Conservation (phyloP, 768 basidiomycete species). For the Dioszegia hungarica region DNA sequence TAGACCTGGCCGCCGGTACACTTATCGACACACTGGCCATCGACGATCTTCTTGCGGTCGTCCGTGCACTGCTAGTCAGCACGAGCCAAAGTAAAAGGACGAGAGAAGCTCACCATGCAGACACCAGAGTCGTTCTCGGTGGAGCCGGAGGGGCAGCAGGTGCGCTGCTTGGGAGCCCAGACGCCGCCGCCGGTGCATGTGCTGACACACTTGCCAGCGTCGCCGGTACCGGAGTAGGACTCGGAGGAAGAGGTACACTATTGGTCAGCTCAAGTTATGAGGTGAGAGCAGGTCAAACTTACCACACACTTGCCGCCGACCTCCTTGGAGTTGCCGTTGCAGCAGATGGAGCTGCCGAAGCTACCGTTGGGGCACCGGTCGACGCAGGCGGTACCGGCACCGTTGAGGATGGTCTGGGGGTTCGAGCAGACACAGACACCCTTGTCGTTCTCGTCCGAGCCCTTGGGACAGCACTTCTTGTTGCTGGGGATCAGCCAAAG, state of each 20-base stretch:
- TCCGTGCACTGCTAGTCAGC: neutral
- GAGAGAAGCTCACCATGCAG: neutral
- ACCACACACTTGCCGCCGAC: neutral
- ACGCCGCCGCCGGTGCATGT: neutral
- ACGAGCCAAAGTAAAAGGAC: neutral
- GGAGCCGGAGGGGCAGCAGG: neutral
- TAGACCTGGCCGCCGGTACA: neutral
- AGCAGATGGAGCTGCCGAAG: constrained; percentile 2
- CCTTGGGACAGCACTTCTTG: constrained; percentile 15
- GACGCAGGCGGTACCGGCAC: constrained; percentile 8
- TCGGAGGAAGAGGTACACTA: neutral
- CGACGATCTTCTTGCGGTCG: neutral
- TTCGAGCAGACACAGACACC: constrained; percentile 20
- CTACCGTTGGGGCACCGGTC: constrained; percentile 10
- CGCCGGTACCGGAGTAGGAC: neutral
- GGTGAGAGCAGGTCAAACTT: neutral
- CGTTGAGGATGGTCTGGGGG: constrained; percentile 3
- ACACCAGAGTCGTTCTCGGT: neutral
- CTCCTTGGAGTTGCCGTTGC: neutral
- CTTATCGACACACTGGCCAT: neutral
- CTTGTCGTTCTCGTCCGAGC: constrained; percentile 2
- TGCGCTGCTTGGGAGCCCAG: neutral
- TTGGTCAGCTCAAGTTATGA: neutral
- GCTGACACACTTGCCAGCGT: constrained; percentile 5
- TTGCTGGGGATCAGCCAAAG: constrained; percentile 3